Evolutionary conservation across 2,329 filamentous ascomycete genomes (phyloP).

Genomic region (Aspergillus terreus): DNA sequence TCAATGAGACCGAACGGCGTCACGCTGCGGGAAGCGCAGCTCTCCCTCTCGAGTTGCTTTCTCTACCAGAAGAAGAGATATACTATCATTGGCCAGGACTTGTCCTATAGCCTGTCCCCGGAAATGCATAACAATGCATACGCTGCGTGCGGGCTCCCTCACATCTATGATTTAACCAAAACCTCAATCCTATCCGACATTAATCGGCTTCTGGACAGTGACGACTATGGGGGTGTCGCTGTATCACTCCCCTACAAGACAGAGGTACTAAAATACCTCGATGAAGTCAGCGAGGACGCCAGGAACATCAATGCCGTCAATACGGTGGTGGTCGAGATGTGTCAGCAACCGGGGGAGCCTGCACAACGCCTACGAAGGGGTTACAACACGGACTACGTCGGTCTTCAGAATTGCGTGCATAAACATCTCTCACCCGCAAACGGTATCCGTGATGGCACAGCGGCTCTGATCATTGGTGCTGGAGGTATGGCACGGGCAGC

Average conservation of each 20-base stretch:
- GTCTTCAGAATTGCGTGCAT: constrained; percentile 23
- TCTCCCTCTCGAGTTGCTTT: background rate
- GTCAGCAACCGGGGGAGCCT: background rate
- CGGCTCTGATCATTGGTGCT: constrained; percentile 24
- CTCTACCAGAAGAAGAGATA: constrained; percentile 6
- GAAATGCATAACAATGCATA: constrained; percentile 26
- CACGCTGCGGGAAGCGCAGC: too few relatives aligned
- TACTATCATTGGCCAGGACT: constrained; percentile 20
- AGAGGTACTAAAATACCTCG: constrained; percentile 16
- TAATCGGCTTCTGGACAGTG: constrained; percentile 9
- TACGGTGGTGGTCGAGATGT: constrained; percentile 15
- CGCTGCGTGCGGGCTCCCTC: constrained; percentile 19
- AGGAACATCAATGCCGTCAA: constrained; percentile 26
- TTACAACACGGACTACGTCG: constrained; percentile 29
- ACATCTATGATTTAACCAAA: constrained; percentile 14
- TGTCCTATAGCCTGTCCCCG: constrained; percentile 22
- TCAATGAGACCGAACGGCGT: too few relatives aligned
- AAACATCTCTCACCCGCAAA: constrained; percentile 24
- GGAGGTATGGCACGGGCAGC: constrained; percentile 27
- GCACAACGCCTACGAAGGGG: constrained; percentile 15
- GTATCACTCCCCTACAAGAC: constrained; percentile 26
- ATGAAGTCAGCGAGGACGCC: constrained; percentile 19
- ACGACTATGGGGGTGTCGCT: constrained; percentile 14
- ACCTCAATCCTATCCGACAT: constrained; percentile 7
- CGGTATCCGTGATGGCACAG: constrained; percentile 15